Conservation (phyloP, 2,329 filamentous ascomycete species). For the Alternaria brassicae region DNA sequence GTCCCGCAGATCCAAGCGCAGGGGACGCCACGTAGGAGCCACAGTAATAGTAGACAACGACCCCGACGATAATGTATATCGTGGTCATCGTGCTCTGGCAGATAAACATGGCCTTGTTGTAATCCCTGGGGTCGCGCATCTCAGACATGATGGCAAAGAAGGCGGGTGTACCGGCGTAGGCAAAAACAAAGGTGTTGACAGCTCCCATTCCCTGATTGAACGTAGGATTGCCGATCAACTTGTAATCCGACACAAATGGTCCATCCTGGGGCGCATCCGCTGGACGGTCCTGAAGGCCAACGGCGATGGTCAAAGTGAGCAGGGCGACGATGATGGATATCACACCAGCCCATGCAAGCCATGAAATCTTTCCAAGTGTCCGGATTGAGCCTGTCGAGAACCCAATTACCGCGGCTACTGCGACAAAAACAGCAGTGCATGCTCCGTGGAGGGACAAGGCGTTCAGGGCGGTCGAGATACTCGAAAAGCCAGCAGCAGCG, state of each 20-base stretch:
- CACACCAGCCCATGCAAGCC: conserved; percentile 22
- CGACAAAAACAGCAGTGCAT: conserved; percentile 32
- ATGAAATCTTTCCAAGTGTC: conserved; percentile 12
- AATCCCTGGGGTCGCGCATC: conserved; percentile 65
- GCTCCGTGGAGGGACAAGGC: conserved; percentile 60
- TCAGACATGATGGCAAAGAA: conserved; percentile 66
- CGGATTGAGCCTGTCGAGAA: conserved; percentile 15
- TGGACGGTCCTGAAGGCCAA: conserved; percentile 25
- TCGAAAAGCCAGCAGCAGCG: conserved; percentile 10
- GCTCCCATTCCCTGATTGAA: conserved; percentile 15
- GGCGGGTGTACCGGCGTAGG: conserved; percentile 17
- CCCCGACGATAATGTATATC: conserved; percentile 71
- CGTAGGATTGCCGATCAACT: conserved; percentile 12
- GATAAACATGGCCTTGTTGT: conserved; percentile 66
- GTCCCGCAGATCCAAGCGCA: conserved; percentile 67
- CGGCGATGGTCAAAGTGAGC: conserved; percentile 25
- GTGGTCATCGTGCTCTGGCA: conserved; percentile 62
- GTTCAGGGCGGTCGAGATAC: conserved; percentile 16
- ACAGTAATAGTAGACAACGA: conserved; percentile 70
- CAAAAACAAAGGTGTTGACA: conserved; percentile 6
- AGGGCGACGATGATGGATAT: conserved; percentile 16
- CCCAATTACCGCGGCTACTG: conserved; percentile 35
- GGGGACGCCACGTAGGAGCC: conserved; percentile 67
- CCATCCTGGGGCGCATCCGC: conserved; percentile 24
- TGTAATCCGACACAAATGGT: conserved; percentile 7